Percentiles rank a stretch among this genome's conserved stretches.
Evolutionary conservation across 106 monocot genomes (phyloP).

Genomic region (Phalaenopsis aphrodite): DNA sequence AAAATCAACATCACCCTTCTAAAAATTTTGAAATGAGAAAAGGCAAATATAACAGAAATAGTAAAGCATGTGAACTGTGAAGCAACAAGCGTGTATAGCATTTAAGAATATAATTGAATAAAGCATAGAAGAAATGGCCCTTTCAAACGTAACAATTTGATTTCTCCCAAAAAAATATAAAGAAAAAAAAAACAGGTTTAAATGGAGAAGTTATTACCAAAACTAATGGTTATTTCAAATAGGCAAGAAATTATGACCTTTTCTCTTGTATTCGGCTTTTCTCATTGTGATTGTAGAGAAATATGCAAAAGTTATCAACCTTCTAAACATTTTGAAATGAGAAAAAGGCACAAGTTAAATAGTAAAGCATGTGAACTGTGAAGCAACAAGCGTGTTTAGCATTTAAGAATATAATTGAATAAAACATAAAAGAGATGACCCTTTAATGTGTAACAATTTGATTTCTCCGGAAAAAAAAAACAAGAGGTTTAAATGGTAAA

Average conservation of each 20-base stretch:
- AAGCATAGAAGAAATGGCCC: background rate
- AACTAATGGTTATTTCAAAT: slow-evolving; percentile 88
- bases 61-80: background rate
- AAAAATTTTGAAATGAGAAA: background rate
- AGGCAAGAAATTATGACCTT: background rate
- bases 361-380: background rate
- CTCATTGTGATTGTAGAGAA: background rate
- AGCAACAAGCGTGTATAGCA: background rate
- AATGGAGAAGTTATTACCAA: slow-evolving; percentile 42
- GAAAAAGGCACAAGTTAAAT: background rate
- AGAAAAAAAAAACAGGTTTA: background rate
- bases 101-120: background rate
- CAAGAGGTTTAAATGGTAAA: background rate
- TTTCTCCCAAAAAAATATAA: background rate
- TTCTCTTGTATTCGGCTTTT: too few species aligned
- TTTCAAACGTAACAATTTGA: background rate
- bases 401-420: background rate
- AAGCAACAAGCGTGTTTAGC: background rate
- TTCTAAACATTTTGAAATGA: background rate
- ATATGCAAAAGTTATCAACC: background rate
- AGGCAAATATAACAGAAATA: background rate
- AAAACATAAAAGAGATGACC: background rate
- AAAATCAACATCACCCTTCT: background rate
- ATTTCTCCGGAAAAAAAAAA: background rate
- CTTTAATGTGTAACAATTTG: background rate